Percentiles rank a stretch among this genome's conserved stretches.
Evolutionary conservation across 208 protist genomes (phyloP).

Genomic region (Trypanosoma avium): DNA sequence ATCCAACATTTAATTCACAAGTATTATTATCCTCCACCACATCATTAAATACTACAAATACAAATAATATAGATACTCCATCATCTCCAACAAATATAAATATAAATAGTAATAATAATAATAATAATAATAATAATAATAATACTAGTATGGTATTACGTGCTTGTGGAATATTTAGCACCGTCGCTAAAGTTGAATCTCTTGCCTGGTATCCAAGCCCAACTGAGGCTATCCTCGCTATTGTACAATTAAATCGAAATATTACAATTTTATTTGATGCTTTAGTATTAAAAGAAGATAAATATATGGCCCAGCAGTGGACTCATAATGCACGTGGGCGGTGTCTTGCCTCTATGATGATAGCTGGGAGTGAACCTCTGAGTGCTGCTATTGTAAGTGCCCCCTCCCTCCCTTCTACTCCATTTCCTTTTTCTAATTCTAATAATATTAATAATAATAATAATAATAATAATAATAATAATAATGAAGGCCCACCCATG

Average conservation of each 20-base stretch:
- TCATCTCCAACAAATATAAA: too few relatives aligned
- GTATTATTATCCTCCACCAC: too few relatives aligned
- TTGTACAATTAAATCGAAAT: slow-evolving; percentile 55
- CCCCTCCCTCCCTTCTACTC: slow-evolving; percentile 14
- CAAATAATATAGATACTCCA: too few relatives aligned
- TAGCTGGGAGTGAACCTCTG: slow-evolving; percentile 45
- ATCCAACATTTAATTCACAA: too few relatives aligned
- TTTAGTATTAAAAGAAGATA: slow-evolving; percentile 56
- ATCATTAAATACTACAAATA: background rate
- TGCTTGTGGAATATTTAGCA: slow-evolving; percentile 54
- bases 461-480: too few relatives aligned
- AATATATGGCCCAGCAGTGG: slow-evolving; percentile 72
- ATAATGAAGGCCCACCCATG: too few relatives aligned
- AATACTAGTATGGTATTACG: slow-evolving; percentile 35
- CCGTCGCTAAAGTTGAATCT: slow-evolving; percentile 67
- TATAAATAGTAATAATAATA: background rate
- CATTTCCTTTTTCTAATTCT: slow-evolving; percentile 6
- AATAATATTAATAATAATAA: background rate
- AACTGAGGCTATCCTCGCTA: slow-evolving; percentile 69
- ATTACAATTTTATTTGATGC: slow-evolving; percentile 82
- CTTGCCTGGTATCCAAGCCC: slow-evolving; percentile 75
- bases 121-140: background rate
- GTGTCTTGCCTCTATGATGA: slow-evolving; percentile 37
- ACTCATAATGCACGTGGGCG: slow-evolving; percentile 43
- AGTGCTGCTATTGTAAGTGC: slow-evolving; percentile 42